Evolutionary conservation across 1,284 basidiomycete genomes (phyloP).

Genomic region (Ceratobasidium sp.): DNA sequence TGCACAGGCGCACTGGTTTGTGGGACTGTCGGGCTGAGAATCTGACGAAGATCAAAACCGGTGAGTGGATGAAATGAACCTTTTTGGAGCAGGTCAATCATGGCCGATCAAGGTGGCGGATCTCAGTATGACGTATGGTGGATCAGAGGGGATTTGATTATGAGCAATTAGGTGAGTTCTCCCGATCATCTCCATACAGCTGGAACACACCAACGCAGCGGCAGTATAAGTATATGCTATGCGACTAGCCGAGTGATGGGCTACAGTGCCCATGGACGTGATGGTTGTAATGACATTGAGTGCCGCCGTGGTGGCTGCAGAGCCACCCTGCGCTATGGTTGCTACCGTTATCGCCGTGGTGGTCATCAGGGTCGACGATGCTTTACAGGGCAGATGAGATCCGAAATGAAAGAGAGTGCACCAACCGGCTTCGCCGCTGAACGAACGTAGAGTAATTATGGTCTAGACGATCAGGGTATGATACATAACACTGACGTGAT

Average conservation of each 20-base stretch:
- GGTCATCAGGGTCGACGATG: not conserved
- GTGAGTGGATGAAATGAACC: no score
- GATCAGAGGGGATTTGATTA: no score
- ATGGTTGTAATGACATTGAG: not conserved
- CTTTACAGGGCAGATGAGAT: not conserved
- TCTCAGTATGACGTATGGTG: not conserved
- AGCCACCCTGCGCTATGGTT: not conserved
- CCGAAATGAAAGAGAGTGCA: not conserved
- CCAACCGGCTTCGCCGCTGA: not conserved
- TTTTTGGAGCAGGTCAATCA: not conserved
- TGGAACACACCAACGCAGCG: not conserved
- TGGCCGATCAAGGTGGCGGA: not conserved
- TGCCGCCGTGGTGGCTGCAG: not conserved
- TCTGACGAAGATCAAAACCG: no score
- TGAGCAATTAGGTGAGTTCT: no score
- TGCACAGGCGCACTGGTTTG: no score
- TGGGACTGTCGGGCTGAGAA: no score
- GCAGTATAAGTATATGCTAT: not conserved
- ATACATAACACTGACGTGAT: not conserved
- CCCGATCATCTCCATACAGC: no score
- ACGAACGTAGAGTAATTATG: not conserved
- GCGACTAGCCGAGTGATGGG: not conserved
- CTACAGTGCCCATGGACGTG: not conserved
- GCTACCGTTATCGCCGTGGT: not conserved
- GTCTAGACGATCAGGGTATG: not conserved